These are phyloP conservation scores for Suillus hirtellus DNA, from an alignment of 768 basidiomycete species.

Conservation along the genomic window DNA sequence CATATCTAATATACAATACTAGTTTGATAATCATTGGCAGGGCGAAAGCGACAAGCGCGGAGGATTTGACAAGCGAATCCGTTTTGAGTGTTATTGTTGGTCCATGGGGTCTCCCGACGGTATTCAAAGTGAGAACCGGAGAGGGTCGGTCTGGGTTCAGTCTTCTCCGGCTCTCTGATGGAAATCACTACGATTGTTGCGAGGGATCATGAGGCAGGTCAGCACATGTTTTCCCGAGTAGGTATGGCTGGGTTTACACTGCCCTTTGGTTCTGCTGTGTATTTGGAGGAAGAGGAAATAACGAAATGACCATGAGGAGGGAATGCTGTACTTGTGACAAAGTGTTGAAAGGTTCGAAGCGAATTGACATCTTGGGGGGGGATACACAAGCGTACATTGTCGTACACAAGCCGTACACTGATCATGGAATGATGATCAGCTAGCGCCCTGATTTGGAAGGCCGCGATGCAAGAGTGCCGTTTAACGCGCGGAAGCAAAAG, in stretches of 20 bases:
- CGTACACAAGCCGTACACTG: slow-evolving; percentile 5
- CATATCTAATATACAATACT: not conserved
- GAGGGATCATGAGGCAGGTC: slow-evolving; percentile 8
- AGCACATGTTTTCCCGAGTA: not conserved
- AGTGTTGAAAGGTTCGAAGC: no score
- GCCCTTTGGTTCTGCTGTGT: not conserved
- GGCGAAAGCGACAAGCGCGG: slow-evolving; percentile 34
- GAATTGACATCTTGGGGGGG: no score
- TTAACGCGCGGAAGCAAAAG: slow-evolving; percentile 26
- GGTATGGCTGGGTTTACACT: slow-evolving; percentile 5
- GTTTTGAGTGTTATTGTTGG: slow-evolving; percentile 26
- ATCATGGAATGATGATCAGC: slow-evolving; percentile 21
- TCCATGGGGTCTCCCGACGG: slow-evolving; percentile 20
- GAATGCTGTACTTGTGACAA: no score
- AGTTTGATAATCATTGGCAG: slow-evolving; percentile 24
- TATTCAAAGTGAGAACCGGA: slow-evolving; percentile 7
- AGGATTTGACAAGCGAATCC: slow-evolving; percentile 23
- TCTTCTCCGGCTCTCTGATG: not conserved
- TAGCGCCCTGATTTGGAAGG: slow-evolving; percentile 17
- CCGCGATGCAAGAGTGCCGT: slow-evolving; percentile 18
- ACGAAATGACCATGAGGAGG: no score
- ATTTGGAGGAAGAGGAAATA: no score
- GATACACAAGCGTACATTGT: slow-evolving; percentile 4
- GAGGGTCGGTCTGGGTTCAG: not conserved
- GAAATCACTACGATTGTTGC: slow-evolving; percentile 17